These are phyloP conservation scores for Sporothrix pallida DNA, from an alignment of 2,329 filamentous ascomycete genomes.

Conservation along the genomic window DNA sequence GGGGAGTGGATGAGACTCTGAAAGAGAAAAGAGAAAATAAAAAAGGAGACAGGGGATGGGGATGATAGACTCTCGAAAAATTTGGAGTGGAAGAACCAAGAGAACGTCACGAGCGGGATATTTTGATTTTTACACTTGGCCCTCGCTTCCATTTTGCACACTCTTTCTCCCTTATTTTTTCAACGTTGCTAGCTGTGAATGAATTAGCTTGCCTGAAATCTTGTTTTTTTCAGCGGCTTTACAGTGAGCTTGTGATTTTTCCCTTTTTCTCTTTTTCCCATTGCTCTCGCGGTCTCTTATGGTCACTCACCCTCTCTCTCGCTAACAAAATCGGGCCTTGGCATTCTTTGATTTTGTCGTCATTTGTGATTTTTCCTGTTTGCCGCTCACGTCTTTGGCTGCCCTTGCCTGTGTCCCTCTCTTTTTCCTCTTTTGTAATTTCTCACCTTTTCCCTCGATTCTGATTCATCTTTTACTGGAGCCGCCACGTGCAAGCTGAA, in stretches of 20 bases:
- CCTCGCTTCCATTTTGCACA: not conserved
- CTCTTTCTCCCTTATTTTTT: not conserved
- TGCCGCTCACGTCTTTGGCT: not conserved
- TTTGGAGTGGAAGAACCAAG: not conserved
- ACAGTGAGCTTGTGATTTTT: not conserved
- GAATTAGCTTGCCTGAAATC: not conserved
- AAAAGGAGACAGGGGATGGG: not conserved
- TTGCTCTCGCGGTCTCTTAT: not conserved
- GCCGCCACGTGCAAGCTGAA: constrained; percentile 4
- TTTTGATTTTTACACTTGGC: constrained; percentile 3
- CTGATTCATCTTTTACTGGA: not conserved
- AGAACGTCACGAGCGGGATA: not conserved
- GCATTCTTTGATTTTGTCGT: not conserved
- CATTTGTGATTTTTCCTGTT: not conserved
- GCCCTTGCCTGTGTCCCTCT: not conserved
- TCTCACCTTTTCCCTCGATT: not conserved
- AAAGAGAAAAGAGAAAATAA: not conserved
- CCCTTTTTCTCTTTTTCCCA: not conserved
- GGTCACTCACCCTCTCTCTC: not conserved
- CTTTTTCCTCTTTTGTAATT: not conserved
- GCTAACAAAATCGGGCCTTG: not conserved
- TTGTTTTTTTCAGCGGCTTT: not conserved
- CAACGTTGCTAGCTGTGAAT: not conserved
- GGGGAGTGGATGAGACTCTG: not conserved
- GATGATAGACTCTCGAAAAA: not conserved